phyloP scores from a whole-genome alignment of 129 eudicot genomes.

The Centrapalus pauciflorus region DNA sequence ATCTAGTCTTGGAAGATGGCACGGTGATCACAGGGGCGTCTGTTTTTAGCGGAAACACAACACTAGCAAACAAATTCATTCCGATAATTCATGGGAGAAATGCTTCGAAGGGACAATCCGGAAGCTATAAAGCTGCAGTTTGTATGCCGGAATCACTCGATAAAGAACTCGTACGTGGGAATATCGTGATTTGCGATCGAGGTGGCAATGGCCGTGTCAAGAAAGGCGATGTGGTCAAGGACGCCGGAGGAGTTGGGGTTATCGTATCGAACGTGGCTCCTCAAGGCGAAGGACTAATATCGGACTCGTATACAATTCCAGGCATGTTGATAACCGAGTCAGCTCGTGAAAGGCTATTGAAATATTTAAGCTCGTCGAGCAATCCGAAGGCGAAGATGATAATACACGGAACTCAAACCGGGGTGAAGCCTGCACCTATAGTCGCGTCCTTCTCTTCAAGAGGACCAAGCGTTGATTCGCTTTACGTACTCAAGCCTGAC shows the following conservation, averaged over 20 bases:
- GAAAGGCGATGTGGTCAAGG: constrained; percentile 52
- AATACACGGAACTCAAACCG: constrained; percentile 48
- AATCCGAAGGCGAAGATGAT: constrained; percentile 51
- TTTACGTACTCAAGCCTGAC: constrained; percentile 65
- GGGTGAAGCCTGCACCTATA: constrained; percentile 63
- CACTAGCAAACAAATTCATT: constrained; percentile 11
- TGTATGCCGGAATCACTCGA: constrained; percentile 57
- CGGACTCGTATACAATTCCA: constrained; percentile 62
- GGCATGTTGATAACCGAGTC: constrained; percentile 56
- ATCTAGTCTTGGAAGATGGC: constrained; percentile 51
- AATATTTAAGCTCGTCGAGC: constrained; percentile 26
- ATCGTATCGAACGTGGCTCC: constrained; percentile 55
- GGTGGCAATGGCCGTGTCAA: constrained; percentile 47
- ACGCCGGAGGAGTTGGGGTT: constrained; percentile 72
- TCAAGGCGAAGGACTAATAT: constrained; percentile 59
- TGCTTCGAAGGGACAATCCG: constrained; percentile 21
- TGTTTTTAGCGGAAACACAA: constrained; percentile 30
- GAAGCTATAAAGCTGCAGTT: constrained; percentile 19
- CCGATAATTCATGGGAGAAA: constrained; percentile 55
- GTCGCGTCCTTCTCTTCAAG: constrained; percentile 73
- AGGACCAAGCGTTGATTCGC: constrained; percentile 56
- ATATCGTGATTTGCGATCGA: constrained; percentile 66
- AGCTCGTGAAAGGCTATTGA: constrained; percentile 22
- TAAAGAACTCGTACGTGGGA: constrained; percentile 40
- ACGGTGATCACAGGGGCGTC: constrained; percentile 56